A percentile compares a stretch with the other conserved stretches of the same genome.
Conservation (phyloP, 768 basidiomycete species). For the Pleurotus pulmonarius region DNA sequence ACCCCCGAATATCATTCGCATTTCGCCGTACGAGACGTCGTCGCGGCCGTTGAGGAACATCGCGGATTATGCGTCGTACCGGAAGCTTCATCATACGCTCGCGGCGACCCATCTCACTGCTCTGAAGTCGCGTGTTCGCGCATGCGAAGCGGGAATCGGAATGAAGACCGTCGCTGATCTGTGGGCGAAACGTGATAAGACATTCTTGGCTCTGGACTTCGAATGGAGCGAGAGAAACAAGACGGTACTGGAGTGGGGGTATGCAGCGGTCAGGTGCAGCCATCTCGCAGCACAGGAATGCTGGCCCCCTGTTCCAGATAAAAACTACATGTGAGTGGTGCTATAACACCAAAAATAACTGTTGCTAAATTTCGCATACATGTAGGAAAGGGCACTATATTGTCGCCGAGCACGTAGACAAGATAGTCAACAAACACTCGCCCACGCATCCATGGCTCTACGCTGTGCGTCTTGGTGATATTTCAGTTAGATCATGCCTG, state of each 20-base stretch:
- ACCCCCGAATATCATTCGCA: slow-evolving; percentile 66
- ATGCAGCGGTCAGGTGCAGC: slow-evolving; percentile 72
- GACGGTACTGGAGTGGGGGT: slow-evolving; percentile 75
- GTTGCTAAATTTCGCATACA: too few species aligned
- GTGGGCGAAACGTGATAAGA: slow-evolving; percentile 69
- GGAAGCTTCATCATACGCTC: slow-evolving; percentile 65
- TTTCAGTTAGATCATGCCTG: slow-evolving; percentile 1
- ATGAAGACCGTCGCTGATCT: slow-evolving; percentile 55
- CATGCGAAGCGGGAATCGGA: slow-evolving; percentile 49
- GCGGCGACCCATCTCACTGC: slow-evolving; percentile 67
- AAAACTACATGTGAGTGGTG: slow-evolving; percentile 65
- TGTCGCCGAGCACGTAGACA: slow-evolving; percentile 65
- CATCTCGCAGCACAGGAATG: slow-evolving; percentile 60
- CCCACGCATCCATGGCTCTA: slow-evolving; percentile 60
- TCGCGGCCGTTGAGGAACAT: slow-evolving; percentile 70
- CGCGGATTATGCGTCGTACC: slow-evolving; percentile 63
- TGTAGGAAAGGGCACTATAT: slow-evolving; percentile 69
- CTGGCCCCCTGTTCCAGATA: slow-evolving; percentile 76
- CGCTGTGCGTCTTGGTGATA: slow-evolving; percentile 45
- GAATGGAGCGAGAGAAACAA: slow-evolving; percentile 74
- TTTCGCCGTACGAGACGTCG: slow-evolving; percentile 65
- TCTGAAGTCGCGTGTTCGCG: slow-evolving; percentile 57
- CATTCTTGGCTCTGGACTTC: slow-evolving; percentile 72
- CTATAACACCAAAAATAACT: not conserved
- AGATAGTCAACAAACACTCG: slow-evolving; percentile 54